phyloP scores from a whole-genome alignment of 805 yeast species.

The Saturnispora saitoi region DNA sequence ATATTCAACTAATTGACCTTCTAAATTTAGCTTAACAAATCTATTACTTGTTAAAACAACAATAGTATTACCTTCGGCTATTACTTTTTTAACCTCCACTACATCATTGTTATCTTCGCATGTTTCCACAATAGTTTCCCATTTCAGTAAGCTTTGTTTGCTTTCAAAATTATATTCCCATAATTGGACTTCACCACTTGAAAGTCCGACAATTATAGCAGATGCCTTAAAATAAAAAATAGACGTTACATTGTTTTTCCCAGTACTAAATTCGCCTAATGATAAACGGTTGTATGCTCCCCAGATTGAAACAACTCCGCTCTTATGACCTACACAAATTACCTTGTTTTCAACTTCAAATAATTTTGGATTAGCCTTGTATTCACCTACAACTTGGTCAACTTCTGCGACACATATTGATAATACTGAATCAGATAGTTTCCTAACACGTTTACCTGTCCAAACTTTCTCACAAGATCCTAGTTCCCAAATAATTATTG shows the following conservation, averaged over 20 bases:
- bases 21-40: constrained; percentile 7
- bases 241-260: constrained; percentile 8
- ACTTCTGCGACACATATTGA: not conserved
- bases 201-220: constrained; percentile 15
- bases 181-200: constrained; percentile 14
- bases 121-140: constrained; percentile 10
- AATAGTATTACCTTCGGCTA: not conserved
- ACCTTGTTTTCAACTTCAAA: constrained; percentile 41
- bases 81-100: constrained; percentile 2
- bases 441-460: constrained; percentile 31
- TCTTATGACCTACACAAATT: constrained; percentile 35
- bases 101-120: not conserved
- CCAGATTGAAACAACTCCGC: constrained; percentile 37
- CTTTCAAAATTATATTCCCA: constrained; percentile 9
- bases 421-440: constrained; percentile 27
- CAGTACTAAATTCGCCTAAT: constrained; percentile 18
- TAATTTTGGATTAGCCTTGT: constrained; percentile 24
- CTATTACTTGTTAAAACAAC: constrained; percentile 6
- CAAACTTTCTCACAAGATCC: constrained; percentile 42
- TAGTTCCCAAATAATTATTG: constrained; percentile 61
- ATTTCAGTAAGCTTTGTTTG: constrained; percentile 1
- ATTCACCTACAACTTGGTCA: not conserved
- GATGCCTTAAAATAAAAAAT: constrained; percentile 3
- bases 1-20: constrained; percentile 8
- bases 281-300: constrained; percentile 26